Evolutionary conservation across 2,329 filamentous ascomycete genomes (phyloP).

Genomic region (Amauroascus niger): DNA sequence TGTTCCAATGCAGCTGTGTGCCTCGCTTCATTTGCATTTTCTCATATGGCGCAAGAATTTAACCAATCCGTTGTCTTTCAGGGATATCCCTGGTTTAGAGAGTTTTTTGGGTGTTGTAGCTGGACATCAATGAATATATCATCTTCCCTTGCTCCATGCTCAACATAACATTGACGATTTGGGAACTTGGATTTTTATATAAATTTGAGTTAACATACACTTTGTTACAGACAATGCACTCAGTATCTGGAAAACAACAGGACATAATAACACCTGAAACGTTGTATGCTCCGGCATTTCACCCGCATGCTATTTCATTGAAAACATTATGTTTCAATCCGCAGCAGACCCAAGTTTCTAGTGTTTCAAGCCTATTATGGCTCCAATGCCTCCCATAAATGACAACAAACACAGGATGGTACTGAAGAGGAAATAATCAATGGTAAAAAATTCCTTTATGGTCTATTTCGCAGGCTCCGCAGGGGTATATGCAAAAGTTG

Average conservation of each 20-base stretch:
- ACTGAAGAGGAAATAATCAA: no score
- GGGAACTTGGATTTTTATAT: no score
- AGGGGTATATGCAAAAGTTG: constrained; percentile 69
- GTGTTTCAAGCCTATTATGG: background rate
- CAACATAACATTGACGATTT: no score
- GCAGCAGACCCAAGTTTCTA: background rate
- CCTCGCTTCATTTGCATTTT: background rate
- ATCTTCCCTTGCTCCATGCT: no score
- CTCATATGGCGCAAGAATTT: background rate
- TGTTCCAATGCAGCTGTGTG: background rate
- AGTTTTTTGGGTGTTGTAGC: background rate
- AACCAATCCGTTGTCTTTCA: background rate
- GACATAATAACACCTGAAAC: background rate
- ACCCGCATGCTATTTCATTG: background rate
- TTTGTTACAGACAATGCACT: background rate
- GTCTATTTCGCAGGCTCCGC: constrained; percentile 49
- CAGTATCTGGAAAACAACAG: background rate
- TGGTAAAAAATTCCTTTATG: background rate
- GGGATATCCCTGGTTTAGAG: background rate
- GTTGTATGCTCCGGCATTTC: background rate
- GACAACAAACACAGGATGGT: background rate
- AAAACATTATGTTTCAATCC: background rate
- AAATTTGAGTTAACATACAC: constrained; percentile 3
- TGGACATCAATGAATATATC: background rate
- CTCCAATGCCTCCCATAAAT: background rate